Evolutionary conservation across 345 rosid species (phyloP), one percentile per base, ranked within the genome.

Genomic region (Physaria fendleri): DNA sequence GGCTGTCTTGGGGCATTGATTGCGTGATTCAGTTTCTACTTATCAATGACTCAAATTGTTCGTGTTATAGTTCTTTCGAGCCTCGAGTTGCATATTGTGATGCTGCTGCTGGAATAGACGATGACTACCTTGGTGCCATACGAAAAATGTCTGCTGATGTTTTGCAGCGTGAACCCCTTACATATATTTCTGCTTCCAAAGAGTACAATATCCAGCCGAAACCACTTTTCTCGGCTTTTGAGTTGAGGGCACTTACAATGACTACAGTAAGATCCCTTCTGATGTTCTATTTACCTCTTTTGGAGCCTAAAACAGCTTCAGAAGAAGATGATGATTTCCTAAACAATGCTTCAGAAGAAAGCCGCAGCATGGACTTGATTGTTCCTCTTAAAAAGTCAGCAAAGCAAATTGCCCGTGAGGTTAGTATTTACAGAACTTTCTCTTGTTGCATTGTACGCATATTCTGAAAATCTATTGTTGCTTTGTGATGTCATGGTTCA

Each of bases 391-490:
- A 87, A 72, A 85, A 84, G 53, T 94, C 97, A 3, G 82, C 78
- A 58, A 94, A 90, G 70, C 97, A 90, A 71, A 87, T 94, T 39
- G 66, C 76, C 32, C 92, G 93, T 15, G 97, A 94, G 96, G 99
- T 89, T 40, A 60, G 77, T 62, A 34, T 17, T 24, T 30, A 0
- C 16, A 46, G 5, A 44, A 44, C 35, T 14, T 12, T 43, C 67
- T 59, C 60, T 8, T 10, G 12, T 30, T 47, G 20, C 38, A 24
- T 32, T 4, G 6, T 22, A 15, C 0, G 37, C 35, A 27, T 38
- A 28, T 17, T 59, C 22, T 25, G 33, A 5, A 21, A 10, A 6
- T 63, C 42, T 44, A 6, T 8, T 35, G 29, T 39, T 51, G 17
- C 43, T 46, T 69, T 21, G 27, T 50, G 48, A 27, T 65, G 50